A percentile compares a stretch with the other conserved stretches of the same genome.
phyloP scores from a whole-genome alignment of 345 rosid genomes.

The Citropsis articulata region DNA sequence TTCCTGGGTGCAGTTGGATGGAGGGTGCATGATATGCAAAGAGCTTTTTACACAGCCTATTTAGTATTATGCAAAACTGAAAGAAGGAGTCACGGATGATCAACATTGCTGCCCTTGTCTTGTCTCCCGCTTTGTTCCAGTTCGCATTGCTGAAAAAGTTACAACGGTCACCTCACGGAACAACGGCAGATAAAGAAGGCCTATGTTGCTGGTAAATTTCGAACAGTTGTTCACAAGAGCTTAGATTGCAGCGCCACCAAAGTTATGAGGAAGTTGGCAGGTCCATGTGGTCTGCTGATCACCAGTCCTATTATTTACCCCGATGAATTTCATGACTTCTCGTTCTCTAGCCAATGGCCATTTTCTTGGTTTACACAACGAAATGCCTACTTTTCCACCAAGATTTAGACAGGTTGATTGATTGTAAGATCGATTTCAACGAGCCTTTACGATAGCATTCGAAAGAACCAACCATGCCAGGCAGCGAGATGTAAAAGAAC shows the following conservation, averaged over 20 bases:
- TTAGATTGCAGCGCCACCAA: not conserved
- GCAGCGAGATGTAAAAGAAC: too few relatives aligned
- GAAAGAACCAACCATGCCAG: too few relatives aligned
- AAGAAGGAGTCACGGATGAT: too few relatives aligned
- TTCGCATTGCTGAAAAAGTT: not conserved
- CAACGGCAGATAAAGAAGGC: not conserved
- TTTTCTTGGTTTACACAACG: not conserved
- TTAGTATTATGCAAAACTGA: not conserved
- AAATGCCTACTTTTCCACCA: too few relatives aligned
- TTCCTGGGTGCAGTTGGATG: constrained; percentile 74
- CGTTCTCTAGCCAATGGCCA: not conserved
- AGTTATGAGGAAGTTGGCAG: too few relatives aligned
- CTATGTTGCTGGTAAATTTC: not conserved
- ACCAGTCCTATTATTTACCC: too few relatives aligned
- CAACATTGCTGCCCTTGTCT: not conserved
- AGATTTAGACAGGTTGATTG: too few relatives aligned
- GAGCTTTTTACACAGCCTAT: not conserved
- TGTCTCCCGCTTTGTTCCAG: not conserved
- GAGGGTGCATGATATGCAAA: constrained; percentile 30
- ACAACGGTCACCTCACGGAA: not conserved
- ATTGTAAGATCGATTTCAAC: too few relatives aligned
- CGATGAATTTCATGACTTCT: not conserved
- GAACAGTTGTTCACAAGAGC: not conserved
- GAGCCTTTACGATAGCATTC: too few relatives aligned
- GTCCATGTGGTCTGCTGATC: too few relatives aligned